A percentile compares a stretch with the other conserved stretches of the same genome.
phyloP scores from a whole-genome alignment of 768 basidiomycete genomes.

The Coprinopsis marcescibilis region DNA sequence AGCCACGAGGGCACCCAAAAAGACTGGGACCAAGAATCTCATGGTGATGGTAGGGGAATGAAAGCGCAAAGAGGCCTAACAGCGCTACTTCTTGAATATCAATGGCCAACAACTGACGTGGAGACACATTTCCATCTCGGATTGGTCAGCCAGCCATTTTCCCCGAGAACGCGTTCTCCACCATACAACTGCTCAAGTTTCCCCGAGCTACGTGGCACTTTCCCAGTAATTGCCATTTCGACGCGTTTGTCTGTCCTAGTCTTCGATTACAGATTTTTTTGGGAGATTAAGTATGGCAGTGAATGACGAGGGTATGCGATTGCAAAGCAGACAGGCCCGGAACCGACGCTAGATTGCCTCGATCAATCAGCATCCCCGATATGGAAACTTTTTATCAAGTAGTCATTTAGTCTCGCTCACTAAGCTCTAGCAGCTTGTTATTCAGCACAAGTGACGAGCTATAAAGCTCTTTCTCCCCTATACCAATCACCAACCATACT shows the following conservation, averaged over 20 bases:
- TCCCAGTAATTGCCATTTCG: neutral
- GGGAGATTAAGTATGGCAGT: neutral
- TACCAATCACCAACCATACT: constrained; percentile 4
- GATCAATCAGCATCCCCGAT: constrained; percentile 17
- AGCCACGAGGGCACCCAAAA: constrained; percentile 51
- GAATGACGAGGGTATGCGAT: neutral
- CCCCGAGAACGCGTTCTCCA: constrained; percentile 9
- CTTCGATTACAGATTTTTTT: neutral
- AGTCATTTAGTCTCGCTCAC: constrained; percentile 5
- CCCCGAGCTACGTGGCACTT: constrained; percentile 2
- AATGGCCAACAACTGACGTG: constrained; percentile 23
- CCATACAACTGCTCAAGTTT: constrained; percentile 1
- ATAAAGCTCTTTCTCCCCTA: neutral
- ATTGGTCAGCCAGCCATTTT: constrained; percentile 14
- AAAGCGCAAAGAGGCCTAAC: constrained; percentile 11
- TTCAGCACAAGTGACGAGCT: constrained; percentile 9
- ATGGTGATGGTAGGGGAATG: constrained; percentile 34
- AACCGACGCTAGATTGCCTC: too few relatives aligned
- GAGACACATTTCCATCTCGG: too few relatives aligned
- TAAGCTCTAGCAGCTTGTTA: constrained; percentile 8
- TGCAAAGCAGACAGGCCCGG: neutral
- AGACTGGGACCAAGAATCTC: constrained; percentile 51
- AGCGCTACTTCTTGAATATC: constrained; percentile 19
- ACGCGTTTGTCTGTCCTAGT: neutral
- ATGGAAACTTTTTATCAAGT: constrained; percentile 21